These are phyloP conservation scores for Mucor circinelloides DNA, from an alignment of 371 early-diverging fungal species.

Conservation along the genomic window DNA sequence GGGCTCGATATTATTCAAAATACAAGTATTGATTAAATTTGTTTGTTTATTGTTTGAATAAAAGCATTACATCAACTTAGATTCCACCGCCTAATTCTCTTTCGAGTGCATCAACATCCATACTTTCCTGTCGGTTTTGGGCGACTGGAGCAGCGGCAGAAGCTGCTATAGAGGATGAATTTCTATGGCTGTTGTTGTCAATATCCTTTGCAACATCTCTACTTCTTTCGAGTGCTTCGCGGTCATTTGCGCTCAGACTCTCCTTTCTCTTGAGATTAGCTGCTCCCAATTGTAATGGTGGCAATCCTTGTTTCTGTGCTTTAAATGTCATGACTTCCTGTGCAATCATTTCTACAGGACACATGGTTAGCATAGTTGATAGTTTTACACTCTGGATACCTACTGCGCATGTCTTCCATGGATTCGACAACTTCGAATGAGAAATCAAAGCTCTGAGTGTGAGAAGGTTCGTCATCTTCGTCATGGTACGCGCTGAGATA, in stretches of 20 bases:
- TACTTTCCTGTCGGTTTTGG: slow-evolving; percentile 27
- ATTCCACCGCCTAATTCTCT: slow-evolving; percentile 59
- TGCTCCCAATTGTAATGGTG: slow-evolving; percentile 32
- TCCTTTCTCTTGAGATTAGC: slow-evolving; percentile 52
- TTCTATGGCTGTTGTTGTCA: not conserved
- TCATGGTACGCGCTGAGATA: slow-evolving; percentile 81
- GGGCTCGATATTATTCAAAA: no score
- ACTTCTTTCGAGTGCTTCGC: slow-evolving; percentile 48
- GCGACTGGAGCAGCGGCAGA: slow-evolving; percentile 19
- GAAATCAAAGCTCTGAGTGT: slow-evolving; percentile 84
- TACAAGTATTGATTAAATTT: not conserved
- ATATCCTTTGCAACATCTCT: slow-evolving; percentile 33
- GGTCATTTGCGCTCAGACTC: slow-evolving; percentile 33
- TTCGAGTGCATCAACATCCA: slow-evolving; percentile 67
- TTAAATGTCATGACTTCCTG: slow-evolving; percentile 84
- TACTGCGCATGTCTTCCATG: slow-evolving; percentile 87
- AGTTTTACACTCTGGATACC: not conserved
- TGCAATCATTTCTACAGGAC: slow-evolving; percentile 67
- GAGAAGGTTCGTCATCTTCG: slow-evolving; percentile 76
- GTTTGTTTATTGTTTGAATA: not conserved
- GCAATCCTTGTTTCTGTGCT: slow-evolving; percentile 39
- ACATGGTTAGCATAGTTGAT: not conserved
- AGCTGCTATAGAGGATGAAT: slow-evolving; percentile 18
- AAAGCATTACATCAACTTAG: slow-evolving; percentile 12
- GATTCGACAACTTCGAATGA: slow-evolving; percentile 88